A percentile compares a stretch with the other conserved stretches of the same genome.
Conservation (phyloP, 2,329 filamentous ascomycete species). For the Cordyceps cateniannulata region DNA sequence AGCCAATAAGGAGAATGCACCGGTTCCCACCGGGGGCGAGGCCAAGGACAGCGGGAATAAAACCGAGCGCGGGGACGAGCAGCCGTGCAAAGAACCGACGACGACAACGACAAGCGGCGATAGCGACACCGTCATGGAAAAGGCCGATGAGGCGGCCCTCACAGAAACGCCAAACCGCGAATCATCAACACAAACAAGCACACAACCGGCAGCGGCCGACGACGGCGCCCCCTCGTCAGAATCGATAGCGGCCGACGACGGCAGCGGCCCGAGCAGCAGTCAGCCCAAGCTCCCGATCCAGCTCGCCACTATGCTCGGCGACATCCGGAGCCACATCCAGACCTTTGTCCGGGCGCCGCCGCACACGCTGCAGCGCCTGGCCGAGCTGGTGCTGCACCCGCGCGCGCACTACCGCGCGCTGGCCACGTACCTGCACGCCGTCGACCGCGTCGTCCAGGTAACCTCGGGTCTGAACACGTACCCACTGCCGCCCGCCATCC, state of each 20-base stretch:
- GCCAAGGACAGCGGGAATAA: not conserved
- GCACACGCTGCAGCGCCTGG: slow-evolving; percentile 85
- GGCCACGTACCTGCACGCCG: slow-evolving; percentile 78
- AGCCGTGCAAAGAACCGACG: not conserved
- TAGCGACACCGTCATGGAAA: slow-evolving; percentile 17
- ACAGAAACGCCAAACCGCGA: not conserved
- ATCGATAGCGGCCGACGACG: slow-evolving; percentile 20
- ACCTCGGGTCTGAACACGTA: slow-evolving; percentile 76
- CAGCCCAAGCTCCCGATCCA: slow-evolving; percentile 50
- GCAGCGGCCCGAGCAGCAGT: slow-evolving; percentile 30
- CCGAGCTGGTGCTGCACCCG: slow-evolving; percentile 76
- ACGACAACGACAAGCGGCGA: not conserved
- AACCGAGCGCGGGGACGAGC: not conserved
- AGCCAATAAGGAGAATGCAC: slow-evolving; percentile 63
- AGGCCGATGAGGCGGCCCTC: not conserved
- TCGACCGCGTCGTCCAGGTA: slow-evolving; percentile 86
- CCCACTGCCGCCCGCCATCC: slow-evolving; percentile 66
- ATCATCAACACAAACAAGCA: not conserved
- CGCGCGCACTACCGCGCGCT: slow-evolving; percentile 74
- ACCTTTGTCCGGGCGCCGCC: slow-evolving; percentile 72
- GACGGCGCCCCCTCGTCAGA: not conserved
- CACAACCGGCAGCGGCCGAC: not conserved
- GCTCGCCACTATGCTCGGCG: slow-evolving; percentile 54
- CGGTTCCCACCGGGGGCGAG: slow-evolving; percentile 30
- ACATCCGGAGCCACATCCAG: slow-evolving; percentile 55